Evolutionary conservation across 1,284 basidiomycete species (phyloP).

Genomic region (Sphagnurus paluster): DNA sequence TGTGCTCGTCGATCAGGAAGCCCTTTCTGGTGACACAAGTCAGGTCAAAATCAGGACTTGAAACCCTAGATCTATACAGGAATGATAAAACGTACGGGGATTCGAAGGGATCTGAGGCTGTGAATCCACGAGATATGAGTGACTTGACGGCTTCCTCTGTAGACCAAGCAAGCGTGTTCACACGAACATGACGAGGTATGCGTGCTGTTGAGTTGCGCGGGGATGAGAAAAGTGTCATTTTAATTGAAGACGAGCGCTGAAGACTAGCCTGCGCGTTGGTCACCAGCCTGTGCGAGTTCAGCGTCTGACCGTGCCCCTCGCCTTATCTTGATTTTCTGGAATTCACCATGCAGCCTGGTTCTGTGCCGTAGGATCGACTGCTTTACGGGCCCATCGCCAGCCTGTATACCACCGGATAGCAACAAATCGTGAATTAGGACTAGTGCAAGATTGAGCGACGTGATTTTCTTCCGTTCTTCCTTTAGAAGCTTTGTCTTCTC

Average conservation of each 20-base stretch:
- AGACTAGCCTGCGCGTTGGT: constrained; percentile 59
- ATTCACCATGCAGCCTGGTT: constrained; percentile 83
- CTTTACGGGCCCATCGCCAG: constrained; percentile 85
- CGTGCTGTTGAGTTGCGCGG: constrained; percentile 41
- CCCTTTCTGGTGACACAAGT: constrained; percentile 43
- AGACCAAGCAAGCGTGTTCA: constrained; percentile 77
- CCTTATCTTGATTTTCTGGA: constrained; percentile 83
- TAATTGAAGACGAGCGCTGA: constrained; percentile 4
- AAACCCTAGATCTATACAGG: constrained; percentile 6
- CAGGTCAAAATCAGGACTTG: too few relatives aligned
- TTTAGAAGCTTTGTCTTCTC: constrained; percentile 62
- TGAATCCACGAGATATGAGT: constrained; percentile 57
- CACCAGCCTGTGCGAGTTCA: constrained; percentile 65
- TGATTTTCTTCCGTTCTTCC: constrained; percentile 74
- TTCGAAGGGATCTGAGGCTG: constrained; percentile 48
- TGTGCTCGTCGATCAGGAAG: constrained; percentile 76
- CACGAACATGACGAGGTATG: constrained; percentile 84
- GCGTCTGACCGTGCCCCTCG: constrained; percentile 64
- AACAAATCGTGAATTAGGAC: constrained; percentile 89
- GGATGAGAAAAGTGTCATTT: constrained; percentile 10
- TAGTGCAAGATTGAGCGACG: constrained; percentile 71
- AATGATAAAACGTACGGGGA: constrained; percentile 42
- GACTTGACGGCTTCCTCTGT: constrained; percentile 56
- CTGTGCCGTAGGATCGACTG: constrained; percentile 83
- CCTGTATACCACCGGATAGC: constrained; percentile 80